Conservation (phyloP, 805 yeast genomes). For the Teunomyces stri region DNA sequence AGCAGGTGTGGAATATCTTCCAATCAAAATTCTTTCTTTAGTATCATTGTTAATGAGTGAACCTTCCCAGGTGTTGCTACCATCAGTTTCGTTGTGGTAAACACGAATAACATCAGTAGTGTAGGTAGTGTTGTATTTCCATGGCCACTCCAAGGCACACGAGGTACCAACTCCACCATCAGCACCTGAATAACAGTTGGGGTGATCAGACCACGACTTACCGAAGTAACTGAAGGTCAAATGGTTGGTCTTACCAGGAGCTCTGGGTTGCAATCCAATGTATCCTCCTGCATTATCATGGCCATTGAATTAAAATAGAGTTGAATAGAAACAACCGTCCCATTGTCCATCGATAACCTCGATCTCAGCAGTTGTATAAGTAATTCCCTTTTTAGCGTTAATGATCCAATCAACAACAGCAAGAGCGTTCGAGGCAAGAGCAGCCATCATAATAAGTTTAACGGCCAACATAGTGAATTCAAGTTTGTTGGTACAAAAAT, state of each 20-base stretch:
- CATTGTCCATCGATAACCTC: too few species aligned
- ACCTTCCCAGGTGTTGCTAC: constrained; percentile 2
- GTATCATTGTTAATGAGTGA: constrained; percentile 1
- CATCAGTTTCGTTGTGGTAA: background rate
- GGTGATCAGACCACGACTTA: background rate
- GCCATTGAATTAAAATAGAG: too few species aligned
- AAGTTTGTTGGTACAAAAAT: too few species aligned
- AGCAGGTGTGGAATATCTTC: background rate
- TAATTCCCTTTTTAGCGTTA: background rate
- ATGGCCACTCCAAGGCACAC: constrained; percentile 4
- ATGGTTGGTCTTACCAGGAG: background rate
- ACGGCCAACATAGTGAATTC: too few species aligned
- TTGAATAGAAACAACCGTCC: too few species aligned
- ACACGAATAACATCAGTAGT: background rate
- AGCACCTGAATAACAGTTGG: constrained; percentile 8
- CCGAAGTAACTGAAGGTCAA: constrained; percentile 9
- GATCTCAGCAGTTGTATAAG: background rate
- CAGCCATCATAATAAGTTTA: too few species aligned
- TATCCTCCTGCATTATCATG: too few species aligned
- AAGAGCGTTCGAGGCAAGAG: too few species aligned
- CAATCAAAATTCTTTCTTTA: background rate
- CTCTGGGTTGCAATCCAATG: too few species aligned
- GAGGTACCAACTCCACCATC: constrained; percentile 7
- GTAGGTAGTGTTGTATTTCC: constrained; percentile 5
- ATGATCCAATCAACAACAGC: background rate